These are phyloP conservation scores for Hsuehochloa calcarea DNA, from an alignment of 176 grass and related monocot species.

Conservation along the genomic window DNA sequence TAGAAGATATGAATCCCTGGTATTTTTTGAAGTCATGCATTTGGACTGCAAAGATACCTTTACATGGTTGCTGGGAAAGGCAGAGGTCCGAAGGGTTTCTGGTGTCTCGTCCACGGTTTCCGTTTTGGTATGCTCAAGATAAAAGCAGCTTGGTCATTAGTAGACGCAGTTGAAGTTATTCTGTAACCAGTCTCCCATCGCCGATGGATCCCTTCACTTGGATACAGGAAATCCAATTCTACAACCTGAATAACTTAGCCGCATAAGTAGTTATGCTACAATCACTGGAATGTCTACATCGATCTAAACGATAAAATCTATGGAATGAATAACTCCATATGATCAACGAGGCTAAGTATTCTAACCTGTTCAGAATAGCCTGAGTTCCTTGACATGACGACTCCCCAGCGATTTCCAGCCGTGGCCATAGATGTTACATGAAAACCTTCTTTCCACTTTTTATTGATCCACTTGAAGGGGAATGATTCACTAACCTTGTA, in stretches of 20 bases:
- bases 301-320: slow-evolving; percentile 8
- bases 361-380: slow-evolving; percentile 76
- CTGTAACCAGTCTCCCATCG: slow-evolving; percentile 91
- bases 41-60: slow-evolving; percentile 50
- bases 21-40: not conserved
- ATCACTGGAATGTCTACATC: not conserved
- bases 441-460: slow-evolving; percentile 99
- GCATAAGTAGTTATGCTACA: not conserved
- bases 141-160: slow-evolving; percentile 79
- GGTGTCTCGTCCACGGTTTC: slow-evolving; percentile 82
- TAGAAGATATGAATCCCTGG: not conserved
- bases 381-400: slow-evolving; percentile 95
- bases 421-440: slow-evolving; percentile 96
- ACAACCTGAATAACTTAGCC: slow-evolving; percentile 57
- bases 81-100: slow-evolving; percentile 87
- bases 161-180: slow-evolving; percentile 82
- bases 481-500: slow-evolving; percentile 98
- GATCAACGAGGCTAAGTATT: slow-evolving; percentile 13
- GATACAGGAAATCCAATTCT: slow-evolving; percentile 95
- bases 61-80: slow-evolving; percentile 83
- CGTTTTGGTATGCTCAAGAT: slow-evolving; percentile 88
- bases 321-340: not conserved
- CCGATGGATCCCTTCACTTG: slow-evolving; percentile 89
- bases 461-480: slow-evolving; percentile 98
- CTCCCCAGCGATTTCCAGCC: slow-evolving; percentile 84